Evolutionary conservation across 148 eudicot genomes (phyloP).

Genomic region (Cornus kousa): DNA sequence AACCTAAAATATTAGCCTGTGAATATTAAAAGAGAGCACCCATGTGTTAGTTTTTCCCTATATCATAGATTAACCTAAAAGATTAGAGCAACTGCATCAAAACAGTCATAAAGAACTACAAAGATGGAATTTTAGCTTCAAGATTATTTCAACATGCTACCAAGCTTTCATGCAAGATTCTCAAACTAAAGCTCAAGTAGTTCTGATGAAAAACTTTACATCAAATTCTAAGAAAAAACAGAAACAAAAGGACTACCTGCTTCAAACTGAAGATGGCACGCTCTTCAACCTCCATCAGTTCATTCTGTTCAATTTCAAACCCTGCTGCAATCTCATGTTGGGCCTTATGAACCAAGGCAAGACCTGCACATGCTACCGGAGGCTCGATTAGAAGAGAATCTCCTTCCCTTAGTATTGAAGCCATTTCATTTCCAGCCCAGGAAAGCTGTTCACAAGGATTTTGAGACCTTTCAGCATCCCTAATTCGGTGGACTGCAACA

Average conservation of each 20-base stretch:
- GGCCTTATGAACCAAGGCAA: slow-evolving; percentile 90
- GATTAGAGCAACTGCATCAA: not conserved
- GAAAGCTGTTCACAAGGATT: slow-evolving; percentile 84
- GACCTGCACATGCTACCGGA: slow-evolving; percentile 91
- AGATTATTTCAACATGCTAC: not conserved
- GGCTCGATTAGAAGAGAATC: slow-evolving; percentile 68
- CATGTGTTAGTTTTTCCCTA: no score
- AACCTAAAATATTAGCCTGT: no score
- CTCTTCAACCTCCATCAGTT: slow-evolving; percentile 68
- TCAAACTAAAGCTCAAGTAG: not conserved
- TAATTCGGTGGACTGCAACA: slow-evolving; percentile 80
- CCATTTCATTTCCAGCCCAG: slow-evolving; percentile 98
- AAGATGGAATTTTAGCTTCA: not conserved
- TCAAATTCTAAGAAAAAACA: not conserved
- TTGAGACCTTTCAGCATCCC: slow-evolving; percentile 92
- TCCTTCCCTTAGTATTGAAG: slow-evolving; percentile 84
- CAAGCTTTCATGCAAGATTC: not conserved
- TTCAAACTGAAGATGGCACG: slow-evolving; percentile 72
- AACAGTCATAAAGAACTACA: not conserved
- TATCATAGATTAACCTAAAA: not conserved
- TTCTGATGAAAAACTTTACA: not conserved
- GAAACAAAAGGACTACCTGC: slow-evolving; percentile 48
- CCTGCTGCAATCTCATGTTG: slow-evolving; percentile 93
- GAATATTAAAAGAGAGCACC: no score
- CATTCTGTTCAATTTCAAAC: slow-evolving; percentile 71